Percentiles rank a stretch among this genome's conserved stretches.
Evolutionary conservation across 352 stramenopile species (phyloP).

Genomic region (Globisporangium recalcitrans): DNA sequence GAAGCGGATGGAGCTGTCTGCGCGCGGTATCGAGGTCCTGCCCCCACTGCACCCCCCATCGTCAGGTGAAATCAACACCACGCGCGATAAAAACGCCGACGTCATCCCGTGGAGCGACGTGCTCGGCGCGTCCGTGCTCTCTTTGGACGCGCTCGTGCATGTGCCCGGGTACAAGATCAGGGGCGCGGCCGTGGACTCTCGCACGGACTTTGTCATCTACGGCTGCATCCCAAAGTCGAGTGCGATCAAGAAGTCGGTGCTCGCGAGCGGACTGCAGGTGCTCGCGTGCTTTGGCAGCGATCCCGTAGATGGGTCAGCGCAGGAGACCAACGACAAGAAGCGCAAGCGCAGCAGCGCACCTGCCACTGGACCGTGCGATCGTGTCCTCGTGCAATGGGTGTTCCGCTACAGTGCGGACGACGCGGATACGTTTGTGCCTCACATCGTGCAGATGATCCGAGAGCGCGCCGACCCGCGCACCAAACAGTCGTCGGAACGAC

Average conservation of each 20-base stretch:
- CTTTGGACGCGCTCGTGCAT: not conserved
- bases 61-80: not conserved
- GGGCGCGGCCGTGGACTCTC: not conserved
- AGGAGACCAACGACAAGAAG: constrained; percentile 9
- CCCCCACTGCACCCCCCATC: not conserved
- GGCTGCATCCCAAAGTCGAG: constrained; percentile 15
- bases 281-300: constrained; percentile 9
- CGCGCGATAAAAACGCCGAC: constrained; percentile 4
- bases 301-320: not conserved
- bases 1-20: constrained; percentile 7
- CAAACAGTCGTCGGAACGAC: not conserved
- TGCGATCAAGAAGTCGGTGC: constrained; percentile 13
- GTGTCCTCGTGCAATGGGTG: constrained; percentile 43
- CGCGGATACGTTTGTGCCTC: constrained; percentile 24
- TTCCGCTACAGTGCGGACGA: constrained; percentile 36
- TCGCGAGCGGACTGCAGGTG: constrained; percentile 11
- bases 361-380: constrained; percentile 1
- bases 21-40: constrained; percentile 12
- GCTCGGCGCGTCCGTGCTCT: constrained; percentile 11
- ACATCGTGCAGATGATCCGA: constrained; percentile 37
- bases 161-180: constrained; percentile 9
- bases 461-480: constrained; percentile 35
- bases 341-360: constrained; percentile 10
- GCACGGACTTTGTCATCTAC: constrained; percentile 14
- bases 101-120: constrained; percentile 14